Evolutionary conservation across 148 eudicot genomes (phyloP), one percentile per base, ranked within the genome.

Genomic region (Nyssa sinensis): DNA sequence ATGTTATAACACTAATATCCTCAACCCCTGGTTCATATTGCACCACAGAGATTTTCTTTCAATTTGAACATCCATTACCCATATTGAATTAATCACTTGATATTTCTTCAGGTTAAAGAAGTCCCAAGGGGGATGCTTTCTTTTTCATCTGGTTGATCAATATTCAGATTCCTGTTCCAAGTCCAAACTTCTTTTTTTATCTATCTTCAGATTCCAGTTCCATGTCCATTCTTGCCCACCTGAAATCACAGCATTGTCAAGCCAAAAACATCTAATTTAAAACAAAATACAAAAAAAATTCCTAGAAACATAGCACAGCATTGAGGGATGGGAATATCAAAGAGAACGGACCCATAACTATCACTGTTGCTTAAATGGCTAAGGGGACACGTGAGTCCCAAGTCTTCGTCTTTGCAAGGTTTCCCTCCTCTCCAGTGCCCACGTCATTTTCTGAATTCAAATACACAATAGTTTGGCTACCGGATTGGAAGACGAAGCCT

Each of bases 351-450:
- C n/a, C n/a, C n/a, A n/a, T 44, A 10, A 51, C 74, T 35, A 35
- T 62, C 35, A 34, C 32, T 27, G 67, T 69, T 69, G 62, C 47
- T 76, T 17, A 77, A 64, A 63, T 69, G 69, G 41, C 69, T 70
- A 1, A 3, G 60, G 27, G 69, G 79, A 70, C 74, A 70, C 24
- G 31, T 27, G 64, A 32, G 51, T 69, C 62, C n/a, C 14, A 10
- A 29, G 23, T 58, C 49, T 71, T 71, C 24, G 49, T 34, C 64
- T 14, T 33, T 49, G 19, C 3, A 70, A 28, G 14, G n/a, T n/a
- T 29, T 28, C 11, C 21, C 12, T 51, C 39, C 6, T 0, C 21
- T 23, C 21, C 49, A 64, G n/a, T 35, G 35, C 7, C 59, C 60
- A 61, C 49, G 23, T 31, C 35, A 11, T 57, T 33, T 7, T 29